These are phyloP conservation scores for Chrysopogon serrulatus DNA, from an alignment of 176 grass and related monocot species.

Conservation along the genomic window DNA sequence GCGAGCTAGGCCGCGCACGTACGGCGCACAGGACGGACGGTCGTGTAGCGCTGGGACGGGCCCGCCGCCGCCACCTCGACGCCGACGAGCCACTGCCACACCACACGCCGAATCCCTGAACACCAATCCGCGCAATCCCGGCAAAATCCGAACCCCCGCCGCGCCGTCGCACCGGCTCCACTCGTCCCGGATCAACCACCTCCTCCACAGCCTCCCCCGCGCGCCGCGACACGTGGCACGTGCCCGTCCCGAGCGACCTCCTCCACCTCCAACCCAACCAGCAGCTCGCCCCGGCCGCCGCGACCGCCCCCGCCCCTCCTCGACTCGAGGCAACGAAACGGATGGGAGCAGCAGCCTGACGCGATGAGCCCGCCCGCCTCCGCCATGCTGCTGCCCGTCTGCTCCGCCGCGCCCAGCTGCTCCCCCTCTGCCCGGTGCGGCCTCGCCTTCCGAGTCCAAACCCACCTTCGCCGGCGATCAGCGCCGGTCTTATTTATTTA, in stretches of 20 bases:
- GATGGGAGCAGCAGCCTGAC: constrained; percentile 17
- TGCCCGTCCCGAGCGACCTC: neutral
- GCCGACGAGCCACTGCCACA: constrained; percentile 35
- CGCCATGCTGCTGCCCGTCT: constrained; percentile 59
- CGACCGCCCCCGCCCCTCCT: neutral
- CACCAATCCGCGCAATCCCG: constrained; percentile 37
- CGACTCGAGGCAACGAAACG: neutral
- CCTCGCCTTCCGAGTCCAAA: neutral
- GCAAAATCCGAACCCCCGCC: constrained; percentile 13
- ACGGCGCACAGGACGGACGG: too few relatives aligned
- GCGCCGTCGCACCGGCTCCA: constrained; percentile 35
- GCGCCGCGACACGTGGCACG: neutral
- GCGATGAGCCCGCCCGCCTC: constrained; percentile 27
- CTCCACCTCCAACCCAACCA: neutral
- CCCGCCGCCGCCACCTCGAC: neutral
- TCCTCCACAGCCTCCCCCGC: constrained; percentile 2
- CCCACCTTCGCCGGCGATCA: neutral
- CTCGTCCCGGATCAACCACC: constrained; percentile 33
- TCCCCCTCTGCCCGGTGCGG: constrained; percentile 38
- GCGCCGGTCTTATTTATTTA: neutral
- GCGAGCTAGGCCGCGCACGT: too few relatives aligned
- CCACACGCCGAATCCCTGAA: constrained; percentile 10
- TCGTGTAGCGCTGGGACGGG: neutral
- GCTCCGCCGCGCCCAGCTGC: constrained; percentile 54
- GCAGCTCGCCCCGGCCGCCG: neutral